Evolutionary conservation across 2,329 filamentous ascomycete species (phyloP).

Genomic region (Neophaeococcomyces aloes): DNA sequence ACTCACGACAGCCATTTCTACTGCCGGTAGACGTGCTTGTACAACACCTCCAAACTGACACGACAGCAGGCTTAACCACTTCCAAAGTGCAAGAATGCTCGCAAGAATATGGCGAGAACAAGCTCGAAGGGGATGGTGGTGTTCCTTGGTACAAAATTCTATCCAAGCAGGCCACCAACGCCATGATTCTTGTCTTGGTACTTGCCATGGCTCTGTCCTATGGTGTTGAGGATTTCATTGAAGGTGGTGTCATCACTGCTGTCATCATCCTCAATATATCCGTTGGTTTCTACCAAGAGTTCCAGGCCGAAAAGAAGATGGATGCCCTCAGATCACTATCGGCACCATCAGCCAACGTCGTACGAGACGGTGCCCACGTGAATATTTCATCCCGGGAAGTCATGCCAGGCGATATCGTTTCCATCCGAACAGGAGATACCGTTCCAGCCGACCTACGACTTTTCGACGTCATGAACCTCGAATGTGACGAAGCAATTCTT

Average conservation of each 20-base stretch:
- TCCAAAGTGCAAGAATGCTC: constrained; percentile 35
- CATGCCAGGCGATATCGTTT: constrained; percentile 49
- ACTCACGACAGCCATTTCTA: constrained; percentile 27
- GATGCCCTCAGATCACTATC: constrained; percentile 46
- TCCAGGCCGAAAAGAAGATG: constrained; percentile 50
- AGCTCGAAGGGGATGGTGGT: constrained; percentile 37
- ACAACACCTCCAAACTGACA: constrained; percentile 36
- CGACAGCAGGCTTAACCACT: constrained; percentile 38
- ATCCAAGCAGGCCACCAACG: constrained; percentile 44
- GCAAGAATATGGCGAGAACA: constrained; percentile 41
- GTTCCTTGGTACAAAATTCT: constrained; percentile 41
- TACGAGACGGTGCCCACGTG: constrained; percentile 45
- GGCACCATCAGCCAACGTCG: constrained; percentile 45
- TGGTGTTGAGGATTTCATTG: constrained; percentile 46
- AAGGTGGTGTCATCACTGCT: constrained; percentile 49
- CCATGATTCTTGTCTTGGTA: constrained; percentile 52
- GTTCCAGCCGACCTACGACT: constrained; percentile 48
- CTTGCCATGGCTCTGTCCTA: constrained; percentile 59
- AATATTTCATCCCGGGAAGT: constrained; percentile 46
- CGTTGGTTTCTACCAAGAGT: constrained; percentile 52
- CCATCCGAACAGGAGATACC: constrained; percentile 45
- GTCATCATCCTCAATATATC: constrained; percentile 49
- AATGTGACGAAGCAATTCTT: constrained; percentile 57
- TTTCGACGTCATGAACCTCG: constrained; percentile 56
- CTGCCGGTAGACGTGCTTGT: constrained; percentile 30